These are phyloP conservation scores for Annulohypoxylon maeteangense DNA, from an alignment of 495 filamentous ascomycete species.

Conservation along the genomic window DNA sequence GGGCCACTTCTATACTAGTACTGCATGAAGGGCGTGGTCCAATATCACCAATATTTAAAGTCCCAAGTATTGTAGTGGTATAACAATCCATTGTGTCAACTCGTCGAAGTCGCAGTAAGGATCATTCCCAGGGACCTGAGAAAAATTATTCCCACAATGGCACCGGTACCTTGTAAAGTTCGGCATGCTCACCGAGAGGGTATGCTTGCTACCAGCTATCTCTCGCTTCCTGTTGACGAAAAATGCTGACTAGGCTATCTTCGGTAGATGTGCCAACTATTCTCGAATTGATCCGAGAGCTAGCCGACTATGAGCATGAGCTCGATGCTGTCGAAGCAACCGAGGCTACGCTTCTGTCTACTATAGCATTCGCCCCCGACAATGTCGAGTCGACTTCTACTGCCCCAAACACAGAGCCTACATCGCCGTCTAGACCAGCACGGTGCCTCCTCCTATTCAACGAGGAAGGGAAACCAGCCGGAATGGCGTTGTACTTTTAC, in stretches of 20 bases:
- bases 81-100: neutral
- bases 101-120: neutral
- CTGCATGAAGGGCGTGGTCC: slow-evolving; percentile 19
- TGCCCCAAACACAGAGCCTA: slow-evolving; percentile 55
- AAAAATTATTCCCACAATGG: slow-evolving; percentile 30
- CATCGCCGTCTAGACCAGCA: slow-evolving; percentile 53
- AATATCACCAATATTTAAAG: slow-evolving; percentile 6
- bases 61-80: neutral
- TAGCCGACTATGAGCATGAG: slow-evolving; percentile 87
- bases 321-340: slow-evolving; percentile 82
- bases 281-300: slow-evolving; percentile 83
- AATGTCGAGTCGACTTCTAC: slow-evolving; percentile 46
- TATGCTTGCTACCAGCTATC: slow-evolving; percentile 7
- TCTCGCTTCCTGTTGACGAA: neutral
- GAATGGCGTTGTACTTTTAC: slow-evolving; percentile 70
- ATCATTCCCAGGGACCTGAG: neutral
- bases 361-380: slow-evolving; percentile 77
- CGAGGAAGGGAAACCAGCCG: slow-evolving; percentile 54
- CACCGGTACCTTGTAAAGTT: slow-evolving; percentile 36
- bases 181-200: slow-evolving; percentile 46
- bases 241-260: slow-evolving; percentile 8
- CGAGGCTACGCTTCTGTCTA: slow-evolving; percentile 72
- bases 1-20: neutral
- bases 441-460: slow-evolving; percentile 61
- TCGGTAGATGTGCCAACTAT: slow-evolving; percentile 74